phyloP scores from a whole-genome alignment of 164 flowering plant genomes.

The Pachysandra terminalis region DNA sequence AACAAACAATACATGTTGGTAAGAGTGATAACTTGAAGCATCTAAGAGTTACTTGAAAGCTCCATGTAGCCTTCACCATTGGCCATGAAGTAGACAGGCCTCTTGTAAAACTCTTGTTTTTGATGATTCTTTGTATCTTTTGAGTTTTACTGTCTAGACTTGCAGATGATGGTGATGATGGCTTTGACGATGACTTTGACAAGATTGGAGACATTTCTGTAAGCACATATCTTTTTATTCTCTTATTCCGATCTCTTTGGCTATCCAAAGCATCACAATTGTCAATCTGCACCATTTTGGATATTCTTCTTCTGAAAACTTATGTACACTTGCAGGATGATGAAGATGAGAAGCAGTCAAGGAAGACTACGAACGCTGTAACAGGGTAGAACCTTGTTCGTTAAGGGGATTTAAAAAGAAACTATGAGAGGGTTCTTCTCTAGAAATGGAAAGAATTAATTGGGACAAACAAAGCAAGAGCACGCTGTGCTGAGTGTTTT shows the following conservation, averaged over 20 bases:
- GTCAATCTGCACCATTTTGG: background rate
- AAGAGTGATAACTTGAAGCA: no score
- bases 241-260: background rate
- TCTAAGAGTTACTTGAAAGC: background rate
- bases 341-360: background rate
- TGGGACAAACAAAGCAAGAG: no score
- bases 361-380: background rate
- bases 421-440: background rate
- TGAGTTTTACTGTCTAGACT: slow-evolving; percentile 7
- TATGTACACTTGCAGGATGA: background rate
- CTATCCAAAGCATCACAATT: background rate
- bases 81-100: background rate
- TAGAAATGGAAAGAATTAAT: background rate
- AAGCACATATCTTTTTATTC: slow-evolving; percentile 23
- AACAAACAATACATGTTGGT: no score
- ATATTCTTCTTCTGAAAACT: background rate
- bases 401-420: background rate
- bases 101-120: background rate
- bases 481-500: no score
- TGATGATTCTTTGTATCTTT: background rate
- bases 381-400: background rate
- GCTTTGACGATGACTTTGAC: slow-evolving; percentile 87
- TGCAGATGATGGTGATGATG: slow-evolving; percentile 58
- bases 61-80: background rate
- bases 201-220: slow-evolving; percentile 69